These are phyloP conservation scores for Ceratobasidium papillatum DNA, from an alignment of 1,284 basidiomycete species.

Conservation along the genomic window DNA sequence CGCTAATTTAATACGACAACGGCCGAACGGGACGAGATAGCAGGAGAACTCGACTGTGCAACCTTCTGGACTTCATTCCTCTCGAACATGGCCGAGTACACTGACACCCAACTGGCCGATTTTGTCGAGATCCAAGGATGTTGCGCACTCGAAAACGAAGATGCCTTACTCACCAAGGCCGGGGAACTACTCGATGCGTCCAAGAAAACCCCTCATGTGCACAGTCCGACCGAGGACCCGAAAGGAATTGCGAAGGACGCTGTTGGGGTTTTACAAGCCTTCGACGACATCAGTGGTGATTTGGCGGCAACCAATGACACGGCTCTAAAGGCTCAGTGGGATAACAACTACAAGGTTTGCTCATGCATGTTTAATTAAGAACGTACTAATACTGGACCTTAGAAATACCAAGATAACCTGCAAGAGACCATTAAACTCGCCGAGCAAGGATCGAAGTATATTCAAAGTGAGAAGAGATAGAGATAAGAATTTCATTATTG, in stretches of 20 bases:
- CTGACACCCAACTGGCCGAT: not conserved
- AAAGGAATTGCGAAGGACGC: not conserved
- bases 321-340: not conserved
- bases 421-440: not conserved
- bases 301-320: not conserved
- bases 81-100: not conserved
- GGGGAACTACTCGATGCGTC: not conserved
- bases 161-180: not conserved
- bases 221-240: not conserved
- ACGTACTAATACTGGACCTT: not conserved
- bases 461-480: not conserved
- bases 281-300: not conserved
- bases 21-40: no score
- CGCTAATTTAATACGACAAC: no score
- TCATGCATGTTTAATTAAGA: not conserved
- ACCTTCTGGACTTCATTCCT: not conserved
- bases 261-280: not conserved
- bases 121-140: slow-evolving; percentile 6
- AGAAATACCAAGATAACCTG: not conserved
- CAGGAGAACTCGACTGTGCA: not conserved
- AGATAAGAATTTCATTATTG: not conserved
- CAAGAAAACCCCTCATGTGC: slow-evolving; percentile 5
- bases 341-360: not conserved
- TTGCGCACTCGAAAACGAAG: not conserved
- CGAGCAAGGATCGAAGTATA: not conserved